These are phyloP conservation scores for Crithidia brevicula DNA, from an alignment of 208 protist genomes.

Conservation along the genomic window DNA sequence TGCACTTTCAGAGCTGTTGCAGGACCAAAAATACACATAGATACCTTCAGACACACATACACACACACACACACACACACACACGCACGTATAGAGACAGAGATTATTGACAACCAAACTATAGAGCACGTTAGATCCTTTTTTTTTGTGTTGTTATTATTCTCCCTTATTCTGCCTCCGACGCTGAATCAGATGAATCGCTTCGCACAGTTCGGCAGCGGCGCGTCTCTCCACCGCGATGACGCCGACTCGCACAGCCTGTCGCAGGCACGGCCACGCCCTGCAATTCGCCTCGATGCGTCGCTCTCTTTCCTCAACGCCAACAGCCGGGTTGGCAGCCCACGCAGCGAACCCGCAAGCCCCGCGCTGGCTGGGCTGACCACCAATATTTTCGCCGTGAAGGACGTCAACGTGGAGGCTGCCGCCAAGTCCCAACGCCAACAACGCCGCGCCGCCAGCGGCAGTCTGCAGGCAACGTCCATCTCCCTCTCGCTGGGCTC, in stretches of 20 bases:
- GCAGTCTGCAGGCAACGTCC: neutral
- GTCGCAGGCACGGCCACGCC: conserved; percentile 40
- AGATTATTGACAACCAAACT: too few relatives aligned
- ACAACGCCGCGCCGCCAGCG: neutral
- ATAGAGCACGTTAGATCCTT: too few relatives aligned
- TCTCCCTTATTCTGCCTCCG: neutral
- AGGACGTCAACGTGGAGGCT: conserved; percentile 23
- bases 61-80: conserved; percentile 2
- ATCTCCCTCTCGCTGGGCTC: conserved; percentile 11
- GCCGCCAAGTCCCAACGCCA: neutral
- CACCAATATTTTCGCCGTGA: conserved; percentile 12
- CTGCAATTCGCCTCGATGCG: conserved; percentile 45
- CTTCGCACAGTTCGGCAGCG: conserved; percentile 14
- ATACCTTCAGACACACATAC: neutral
- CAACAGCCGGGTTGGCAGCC: conserved; percentile 16
- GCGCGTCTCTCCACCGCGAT: conserved; percentile 19
- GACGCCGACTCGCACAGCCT: conserved; percentile 41
- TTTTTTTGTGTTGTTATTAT: neutral
- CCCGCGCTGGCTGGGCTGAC: neutral
- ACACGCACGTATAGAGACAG: neutral
- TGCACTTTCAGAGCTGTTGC: neutral
- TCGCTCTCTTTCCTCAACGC: conserved; percentile 27
- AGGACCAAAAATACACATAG: too few relatives aligned
- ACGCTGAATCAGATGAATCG: conserved; percentile 3
- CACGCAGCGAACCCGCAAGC: conserved; percentile 26